Evolutionary conservation across 1,139 yeast genomes (phyloP).

Genomic region (Geotrichum cucujoidarum): DNA sequence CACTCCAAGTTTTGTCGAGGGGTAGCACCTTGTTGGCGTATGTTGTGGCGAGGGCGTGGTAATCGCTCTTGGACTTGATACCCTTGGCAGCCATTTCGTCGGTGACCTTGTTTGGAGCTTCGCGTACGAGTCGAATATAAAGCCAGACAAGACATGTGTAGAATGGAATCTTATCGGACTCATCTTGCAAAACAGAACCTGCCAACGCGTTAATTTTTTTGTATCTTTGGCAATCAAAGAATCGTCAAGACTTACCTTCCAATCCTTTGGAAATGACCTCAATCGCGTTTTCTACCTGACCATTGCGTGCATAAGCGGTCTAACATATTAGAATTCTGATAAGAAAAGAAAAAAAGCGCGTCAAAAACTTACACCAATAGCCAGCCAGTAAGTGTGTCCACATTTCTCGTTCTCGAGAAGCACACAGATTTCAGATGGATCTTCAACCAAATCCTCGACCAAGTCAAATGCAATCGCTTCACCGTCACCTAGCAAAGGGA

Average conservation of each 20-base stretch:
- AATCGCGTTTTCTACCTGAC: constrained; percentile 56
- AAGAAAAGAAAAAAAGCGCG: not conserved
- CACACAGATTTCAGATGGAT: constrained; percentile 73
- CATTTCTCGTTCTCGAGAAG: constrained; percentile 77
- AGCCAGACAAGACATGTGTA: constrained; percentile 73
- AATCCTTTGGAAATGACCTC: constrained; percentile 62
- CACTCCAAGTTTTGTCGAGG: constrained; percentile 43
- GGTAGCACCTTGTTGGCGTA: constrained; percentile 32
- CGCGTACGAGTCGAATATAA: constrained; percentile 48
- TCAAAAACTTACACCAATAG: constrained; percentile 50
- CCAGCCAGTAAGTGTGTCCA: constrained; percentile 73
- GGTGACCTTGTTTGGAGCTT: constrained; percentile 33
- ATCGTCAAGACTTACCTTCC: constrained; percentile 33
- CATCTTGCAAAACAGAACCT: constrained; percentile 35
- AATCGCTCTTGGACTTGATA: constrained; percentile 25
- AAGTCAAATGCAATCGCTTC: constrained; percentile 41
- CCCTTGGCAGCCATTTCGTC: constrained; percentile 26
- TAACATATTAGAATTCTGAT: constrained; percentile 11
- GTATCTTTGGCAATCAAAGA: not conserved
- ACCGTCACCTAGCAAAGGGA: constrained; percentile 39
- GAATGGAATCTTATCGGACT: constrained; percentile 50
- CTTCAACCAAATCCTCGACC: constrained; percentile 78
- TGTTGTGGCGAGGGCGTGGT: constrained; percentile 33
- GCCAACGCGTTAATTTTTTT: not conserved
- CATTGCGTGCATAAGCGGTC: constrained; percentile 66